Percentiles rank a stretch among this genome's conserved stretches.
phyloP scores from a whole-genome alignment of 257 asterid species.

The Penstemon davidsonii region DNA sequence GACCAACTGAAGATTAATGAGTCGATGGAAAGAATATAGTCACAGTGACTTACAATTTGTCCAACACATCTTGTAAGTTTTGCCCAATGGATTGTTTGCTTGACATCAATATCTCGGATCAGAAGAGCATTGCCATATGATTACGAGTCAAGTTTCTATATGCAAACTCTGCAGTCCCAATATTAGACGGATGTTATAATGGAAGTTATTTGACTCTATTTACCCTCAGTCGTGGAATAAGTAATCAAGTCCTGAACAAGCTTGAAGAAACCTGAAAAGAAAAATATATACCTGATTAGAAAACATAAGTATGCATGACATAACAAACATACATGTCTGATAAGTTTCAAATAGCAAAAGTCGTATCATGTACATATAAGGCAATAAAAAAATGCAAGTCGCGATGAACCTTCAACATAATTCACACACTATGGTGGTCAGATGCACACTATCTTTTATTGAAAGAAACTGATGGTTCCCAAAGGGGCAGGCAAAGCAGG shows the following conservation, averaged over 20 bases:
- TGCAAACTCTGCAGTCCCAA: constrained; percentile 18
- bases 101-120: not conserved
- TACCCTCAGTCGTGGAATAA: constrained; percentile 9
- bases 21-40: constrained; percentile 26
- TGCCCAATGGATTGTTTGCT: constrained; percentile 5
- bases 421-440: not conserved
- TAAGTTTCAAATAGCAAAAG: not conserved
- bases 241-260: constrained; percentile 60
- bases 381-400: not conserved
- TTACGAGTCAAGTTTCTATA: constrained; percentile 2
- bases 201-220: constrained; percentile 8
- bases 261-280: constrained; percentile 70
- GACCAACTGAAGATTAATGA: not conserved
- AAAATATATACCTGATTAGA: constrained; percentile 10
- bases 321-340: not conserved
- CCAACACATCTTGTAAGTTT: not conserved
- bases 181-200: constrained; percentile 1
- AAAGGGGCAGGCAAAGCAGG: not conserved
- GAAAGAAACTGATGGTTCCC: not conserved
- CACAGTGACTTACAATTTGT: constrained; percentile 14
- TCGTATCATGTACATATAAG: not conserved
- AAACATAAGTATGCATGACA: not conserved
- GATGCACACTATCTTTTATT: not conserved
- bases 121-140: not conserved
- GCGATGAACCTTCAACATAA: not conserved